Evolutionary conservation across 2,329 filamentous ascomycete genomes (phyloP), one percentile per base, ranked within the genome.

Genomic region (Ceratocystis papillata): DNA sequence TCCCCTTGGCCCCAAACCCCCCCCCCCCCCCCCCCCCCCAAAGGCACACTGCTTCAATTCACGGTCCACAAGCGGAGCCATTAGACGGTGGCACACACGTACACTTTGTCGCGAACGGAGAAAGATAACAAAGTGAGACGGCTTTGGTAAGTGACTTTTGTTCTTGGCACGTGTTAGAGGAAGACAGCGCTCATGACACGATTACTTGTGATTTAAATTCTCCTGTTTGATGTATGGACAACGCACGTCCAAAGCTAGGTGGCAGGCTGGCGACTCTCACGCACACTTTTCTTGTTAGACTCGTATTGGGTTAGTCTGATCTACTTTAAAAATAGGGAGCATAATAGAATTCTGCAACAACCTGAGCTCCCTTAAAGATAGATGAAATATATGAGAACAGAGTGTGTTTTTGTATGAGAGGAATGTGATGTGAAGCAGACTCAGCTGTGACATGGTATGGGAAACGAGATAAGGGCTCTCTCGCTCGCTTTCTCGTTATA

Each of bases 61-160:
- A 10, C 25, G 22, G 10, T 30, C 53, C 53, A 57, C 53, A 57
- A 57, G 53, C 53, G 53, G 53, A 57, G 17, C 53, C 53, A 57
- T 57, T 57, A 57, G 53, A 57, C 25, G 53, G 25, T 30, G 22
- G 53, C 20, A 57, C 53, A 57, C 25, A 28, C 25, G 22, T 30
- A 15, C 5, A 28, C 30, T 17, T 57, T 57, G 53, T 33, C 53
- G 53, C 8, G 53, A 57, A 57, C 53, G 53, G 22, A 15, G 22
- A 57, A 57, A 30, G 53, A 57, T 57, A 57, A 30, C 25, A 30
- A 28, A 22, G 53, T 57, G 53, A 30, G 53, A 57, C 53, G 53
- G 5, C 12, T 22, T 15, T 28, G 15, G 22, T 57, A 57, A 57
- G 53, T 15, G 15, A 6, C 7, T 5, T 15, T 15, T 30, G 30